A percentile compares a stretch with the other conserved stretches of the same genome.
phyloP scores from a whole-genome alignment of 192 early-diverging fungal species.

The Backusella sp. region DNA sequence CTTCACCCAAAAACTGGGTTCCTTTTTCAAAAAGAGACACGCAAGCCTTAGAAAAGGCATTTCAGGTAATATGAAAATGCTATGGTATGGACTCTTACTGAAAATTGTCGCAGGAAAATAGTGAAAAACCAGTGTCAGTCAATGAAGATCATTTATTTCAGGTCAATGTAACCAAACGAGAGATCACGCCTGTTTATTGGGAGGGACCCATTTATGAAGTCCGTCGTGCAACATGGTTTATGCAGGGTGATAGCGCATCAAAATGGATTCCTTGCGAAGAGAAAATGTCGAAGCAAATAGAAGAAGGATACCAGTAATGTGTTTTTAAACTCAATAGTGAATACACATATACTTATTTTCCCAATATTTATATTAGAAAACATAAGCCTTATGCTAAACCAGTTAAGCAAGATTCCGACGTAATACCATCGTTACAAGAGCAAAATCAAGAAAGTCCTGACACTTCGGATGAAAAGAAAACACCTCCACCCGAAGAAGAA shows the following conservation, averaged over 20 bases:
- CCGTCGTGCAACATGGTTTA: constrained; percentile 82
- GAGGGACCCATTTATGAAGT: constrained; percentile 78
- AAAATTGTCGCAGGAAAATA: constrained; percentile 11
- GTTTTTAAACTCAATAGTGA: no score
- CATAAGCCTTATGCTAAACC: constrained; percentile 11
- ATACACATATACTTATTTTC: not conserved
- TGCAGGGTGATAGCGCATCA: constrained; percentile 50
- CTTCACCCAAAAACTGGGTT: constrained; percentile 41
- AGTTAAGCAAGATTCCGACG: not conserved
- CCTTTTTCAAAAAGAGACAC: constrained; percentile 57
- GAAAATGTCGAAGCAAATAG: constrained; percentile 74
- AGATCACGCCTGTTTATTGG: constrained; percentile 79
- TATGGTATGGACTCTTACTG: not conserved
- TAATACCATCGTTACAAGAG: not conserved
- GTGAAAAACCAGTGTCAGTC: constrained; percentile 52
- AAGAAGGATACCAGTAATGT: constrained; percentile 69
- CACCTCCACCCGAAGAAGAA: not conserved
- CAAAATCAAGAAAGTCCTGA: not conserved
- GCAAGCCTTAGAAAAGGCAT: constrained; percentile 50
- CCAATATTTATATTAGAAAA: not conserved
- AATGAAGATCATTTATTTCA: constrained; percentile 82
- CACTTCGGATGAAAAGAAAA: not conserved
- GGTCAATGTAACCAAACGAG: constrained; percentile 67
- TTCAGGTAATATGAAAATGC: constrained; percentile 26
- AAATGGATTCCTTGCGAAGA: constrained; percentile 82